phyloP scores from a whole-genome alignment of 306 rosid genomes.

The Macrotyloma uniflorum region DNA sequence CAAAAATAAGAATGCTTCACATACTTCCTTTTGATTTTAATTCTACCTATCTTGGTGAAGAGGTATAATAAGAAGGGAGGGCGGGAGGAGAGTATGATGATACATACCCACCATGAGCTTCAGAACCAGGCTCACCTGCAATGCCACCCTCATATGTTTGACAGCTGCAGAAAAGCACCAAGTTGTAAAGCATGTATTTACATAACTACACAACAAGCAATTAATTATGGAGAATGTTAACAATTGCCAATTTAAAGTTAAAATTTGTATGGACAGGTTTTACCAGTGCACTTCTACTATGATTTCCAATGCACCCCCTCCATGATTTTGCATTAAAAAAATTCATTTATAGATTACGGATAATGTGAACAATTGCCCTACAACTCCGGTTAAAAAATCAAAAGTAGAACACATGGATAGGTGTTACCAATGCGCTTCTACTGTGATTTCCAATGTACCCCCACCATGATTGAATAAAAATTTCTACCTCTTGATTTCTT shows the following conservation, averaged over 20 bases:
- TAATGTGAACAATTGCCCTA: neutral
- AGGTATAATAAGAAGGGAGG: neutral
- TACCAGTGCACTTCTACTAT: neutral
- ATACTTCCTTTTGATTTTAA: neutral
- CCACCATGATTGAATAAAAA: neutral
- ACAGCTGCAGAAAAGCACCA: slow-evolving; percentile 66
- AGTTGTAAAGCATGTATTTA: slow-evolving; percentile 12
- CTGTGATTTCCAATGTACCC: neutral
- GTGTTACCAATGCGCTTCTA: neutral
- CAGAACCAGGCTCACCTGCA: slow-evolving; percentile 93
- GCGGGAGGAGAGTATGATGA: neutral
- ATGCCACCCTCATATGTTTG: slow-evolving; percentile 98
- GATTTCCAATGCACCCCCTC: neutral
- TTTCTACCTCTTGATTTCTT: neutral
- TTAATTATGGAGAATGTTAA: neutral
- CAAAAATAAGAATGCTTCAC: slow-evolving; percentile 25
- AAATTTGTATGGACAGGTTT: neutral
- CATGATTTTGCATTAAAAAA: neutral
- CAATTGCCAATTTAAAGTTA: neutral
- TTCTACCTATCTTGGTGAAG: slow-evolving; percentile 18
- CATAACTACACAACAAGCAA: neutral
- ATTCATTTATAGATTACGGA: neutral
- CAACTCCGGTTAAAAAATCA: neutral
- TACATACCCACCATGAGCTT: slow-evolving; percentile 99
- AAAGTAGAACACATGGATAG: neutral